Percentiles rank a stretch among this genome's conserved stretches.
Evolutionary conservation across 176 grass and related monocot species (phyloP).

Genomic region (Tillandsia fasciculata): DNA sequence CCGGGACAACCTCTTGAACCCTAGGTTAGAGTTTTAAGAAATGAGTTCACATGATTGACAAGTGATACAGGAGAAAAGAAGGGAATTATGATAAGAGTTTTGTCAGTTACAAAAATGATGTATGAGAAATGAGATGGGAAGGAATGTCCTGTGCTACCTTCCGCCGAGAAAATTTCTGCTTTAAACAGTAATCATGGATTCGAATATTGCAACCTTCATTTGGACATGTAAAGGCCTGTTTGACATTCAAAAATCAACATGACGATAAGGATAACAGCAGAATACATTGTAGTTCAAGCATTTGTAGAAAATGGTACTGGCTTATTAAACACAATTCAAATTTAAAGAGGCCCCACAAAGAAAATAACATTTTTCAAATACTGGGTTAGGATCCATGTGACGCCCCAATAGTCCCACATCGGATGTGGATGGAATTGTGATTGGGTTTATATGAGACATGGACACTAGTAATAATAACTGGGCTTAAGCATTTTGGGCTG

Average conservation of each 20-base stretch:
- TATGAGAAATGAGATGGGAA: not conserved
- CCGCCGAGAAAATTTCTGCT: constrained; percentile 61
- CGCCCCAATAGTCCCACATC: too few species aligned
- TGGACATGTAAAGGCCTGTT: constrained; percentile 56
- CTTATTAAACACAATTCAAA: too few species aligned
- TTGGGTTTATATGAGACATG: too few species aligned
- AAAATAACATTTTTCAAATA: too few species aligned
- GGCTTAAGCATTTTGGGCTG: too few species aligned
- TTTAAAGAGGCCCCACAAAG: too few species aligned
- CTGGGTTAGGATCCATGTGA: too few species aligned
- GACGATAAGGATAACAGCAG: not conserved
- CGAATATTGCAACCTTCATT: constrained; percentile 64
- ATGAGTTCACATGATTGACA: not conserved
- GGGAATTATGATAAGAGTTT: not conserved
- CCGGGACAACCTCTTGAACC: constrained; percentile 52
- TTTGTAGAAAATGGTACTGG: too few species aligned
- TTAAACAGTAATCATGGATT: constrained; percentile 82
- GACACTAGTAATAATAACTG: too few species aligned
- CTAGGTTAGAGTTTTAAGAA: constrained; percentile 21
- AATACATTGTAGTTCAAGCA: too few species aligned
- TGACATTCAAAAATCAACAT: constrained; percentile 1
- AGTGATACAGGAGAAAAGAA: not conserved
- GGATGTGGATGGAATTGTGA: too few species aligned
- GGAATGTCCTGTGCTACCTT: constrained; percentile 29
- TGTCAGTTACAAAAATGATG: not conserved